These are phyloP conservation scores for Lichtheimia ramosa DNA, from an alignment of 371 early-diverging fungal genomes.

Conservation along the genomic window DNA sequence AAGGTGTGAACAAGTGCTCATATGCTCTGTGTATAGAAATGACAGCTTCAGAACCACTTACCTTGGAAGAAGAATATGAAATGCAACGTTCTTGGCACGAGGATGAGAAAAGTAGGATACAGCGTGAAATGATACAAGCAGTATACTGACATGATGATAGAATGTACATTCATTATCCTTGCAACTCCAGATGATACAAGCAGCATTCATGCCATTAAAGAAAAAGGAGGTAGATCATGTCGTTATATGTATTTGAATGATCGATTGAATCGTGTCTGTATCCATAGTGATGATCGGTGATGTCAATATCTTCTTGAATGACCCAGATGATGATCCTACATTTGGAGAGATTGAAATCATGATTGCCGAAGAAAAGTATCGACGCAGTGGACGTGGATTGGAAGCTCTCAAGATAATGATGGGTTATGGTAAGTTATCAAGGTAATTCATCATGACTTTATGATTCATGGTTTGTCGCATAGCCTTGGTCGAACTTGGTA, in stretches of 20 bases:
- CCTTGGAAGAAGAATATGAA: slow-evolving; percentile 88
- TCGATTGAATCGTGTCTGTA: neutral
- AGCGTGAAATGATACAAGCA: no score
- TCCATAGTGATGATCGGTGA: slow-evolving; percentile 80
- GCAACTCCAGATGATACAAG: slow-evolving; percentile 23
- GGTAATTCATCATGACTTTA: no score
- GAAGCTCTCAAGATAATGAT: slow-evolving; percentile 83
- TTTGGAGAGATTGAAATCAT: slow-evolving; percentile 92
- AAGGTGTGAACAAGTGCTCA: neutral
- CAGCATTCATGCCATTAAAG: slow-evolving; percentile 33
- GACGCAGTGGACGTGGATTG: slow-evolving; percentile 70
- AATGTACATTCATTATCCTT: slow-evolving; percentile 76
- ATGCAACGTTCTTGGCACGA: slow-evolving; percentile 91
- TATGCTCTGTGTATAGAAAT: slow-evolving; percentile 60
- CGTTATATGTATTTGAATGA: neutral
- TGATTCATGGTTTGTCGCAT: neutral
- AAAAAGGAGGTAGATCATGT: slow-evolving; percentile 36
- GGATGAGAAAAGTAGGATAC: slow-evolving; percentile 74
- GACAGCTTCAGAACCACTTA: slow-evolving; percentile 93
- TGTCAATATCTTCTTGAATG: slow-evolving; percentile 91
- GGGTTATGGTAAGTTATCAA: slow-evolving; percentile 61
- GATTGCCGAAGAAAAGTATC: slow-evolving; percentile 78
- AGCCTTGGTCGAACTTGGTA: slow-evolving; percentile 55
- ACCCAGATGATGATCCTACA: slow-evolving; percentile 64
- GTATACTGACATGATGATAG: slow-evolving; percentile 13